Conservation (phyloP, 345 rosid genomes). For the Punica granatum region DNA sequence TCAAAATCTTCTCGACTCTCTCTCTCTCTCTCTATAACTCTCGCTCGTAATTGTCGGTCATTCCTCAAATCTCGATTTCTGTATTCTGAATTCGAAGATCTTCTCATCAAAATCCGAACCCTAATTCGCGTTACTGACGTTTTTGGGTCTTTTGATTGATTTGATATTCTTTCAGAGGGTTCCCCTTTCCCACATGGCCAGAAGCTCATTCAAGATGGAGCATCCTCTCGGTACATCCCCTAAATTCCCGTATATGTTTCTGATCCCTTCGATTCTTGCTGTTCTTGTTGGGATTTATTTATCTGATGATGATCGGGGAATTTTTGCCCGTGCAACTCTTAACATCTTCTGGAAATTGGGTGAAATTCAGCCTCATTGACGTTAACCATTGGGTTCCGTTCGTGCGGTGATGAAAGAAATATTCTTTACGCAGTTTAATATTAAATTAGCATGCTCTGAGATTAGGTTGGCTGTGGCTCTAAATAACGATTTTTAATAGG, state of each 20-base stretch:
- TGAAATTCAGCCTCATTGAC: not conserved
- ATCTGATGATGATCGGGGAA: not conserved
- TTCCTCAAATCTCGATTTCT: not conserved
- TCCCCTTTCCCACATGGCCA: slow-evolving; percentile 42
- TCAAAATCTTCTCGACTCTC: not conserved
- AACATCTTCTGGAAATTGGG: not conserved
- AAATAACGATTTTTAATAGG: not conserved
- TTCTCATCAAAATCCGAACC: not conserved
- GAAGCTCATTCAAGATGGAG: slow-evolving; percentile 77
- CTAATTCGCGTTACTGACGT: not conserved
- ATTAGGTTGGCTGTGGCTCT: not conserved
- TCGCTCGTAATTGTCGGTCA: not conserved
- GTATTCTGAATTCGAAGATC: too few species aligned
- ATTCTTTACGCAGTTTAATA: not conserved
- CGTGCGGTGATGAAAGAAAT: not conserved
- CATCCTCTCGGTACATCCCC: slow-evolving; percentile 63
- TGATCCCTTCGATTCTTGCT: not conserved
- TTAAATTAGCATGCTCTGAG: not conserved
- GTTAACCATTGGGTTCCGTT: not conserved
- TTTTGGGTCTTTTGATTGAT: too few species aligned
- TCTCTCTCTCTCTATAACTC: not conserved
- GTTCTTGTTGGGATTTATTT: slow-evolving; percentile 10
- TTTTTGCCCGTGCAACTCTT: not conserved
- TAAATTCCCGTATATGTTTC: not conserved
- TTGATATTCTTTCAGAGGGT: not conserved